phyloP scores from a whole-genome alignment of 441 rosid genomes.

The Manihot esculenta region DNA sequence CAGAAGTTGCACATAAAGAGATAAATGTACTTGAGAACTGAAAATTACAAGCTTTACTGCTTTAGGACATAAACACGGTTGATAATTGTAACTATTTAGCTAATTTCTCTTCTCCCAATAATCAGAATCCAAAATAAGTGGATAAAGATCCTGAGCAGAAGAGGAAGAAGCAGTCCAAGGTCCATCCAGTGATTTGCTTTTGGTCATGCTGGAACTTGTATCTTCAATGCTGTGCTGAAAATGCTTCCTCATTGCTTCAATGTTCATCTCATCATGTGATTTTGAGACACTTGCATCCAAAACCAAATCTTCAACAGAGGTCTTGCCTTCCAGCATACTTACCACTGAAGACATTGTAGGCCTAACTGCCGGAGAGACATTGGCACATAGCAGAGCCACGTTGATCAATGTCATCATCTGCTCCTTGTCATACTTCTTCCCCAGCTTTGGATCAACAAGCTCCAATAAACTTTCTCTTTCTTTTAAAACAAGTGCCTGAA shows the following conservation, averaged over 20 bases:
- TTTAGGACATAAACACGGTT: not conserved
- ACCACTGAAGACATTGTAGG: slow-evolving; percentile 71
- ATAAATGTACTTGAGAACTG: too few relatives aligned
- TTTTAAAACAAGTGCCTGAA: slow-evolving; percentile 50
- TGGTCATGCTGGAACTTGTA: slow-evolving; percentile 2
- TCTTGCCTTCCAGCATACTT: slow-evolving; percentile 69
- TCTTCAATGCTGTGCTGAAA: slow-evolving; percentile 8
- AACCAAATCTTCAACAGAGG: slow-evolving; percentile 29
- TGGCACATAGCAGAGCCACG: slow-evolving; percentile 55
- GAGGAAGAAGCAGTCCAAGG: slow-evolving; percentile 32
- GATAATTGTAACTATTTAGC: not conserved
- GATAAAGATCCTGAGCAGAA: slow-evolving; percentile 50
- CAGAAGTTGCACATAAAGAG: too few relatives aligned
- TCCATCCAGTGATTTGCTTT: slow-evolving; percentile 20
- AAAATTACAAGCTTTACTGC: too few relatives aligned
- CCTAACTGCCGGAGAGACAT: slow-evolving; percentile 41
- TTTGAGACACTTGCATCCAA: slow-evolving; percentile 19
- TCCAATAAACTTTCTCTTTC: slow-evolving; percentile 46
- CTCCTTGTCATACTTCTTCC: slow-evolving; percentile 41
- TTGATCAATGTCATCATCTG: slow-evolving; percentile 53
- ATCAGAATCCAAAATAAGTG: slow-evolving; percentile 22
- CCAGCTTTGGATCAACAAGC: slow-evolving; percentile 52
- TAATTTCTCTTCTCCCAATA: slow-evolving; percentile 28
- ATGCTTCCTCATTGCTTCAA: slow-evolving; percentile 42
- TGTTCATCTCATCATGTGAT: slow-evolving; percentile 23